Conservation (phyloP, 495 filamentous ascomycete species). For the Aspergillus kassunensis region DNA sequence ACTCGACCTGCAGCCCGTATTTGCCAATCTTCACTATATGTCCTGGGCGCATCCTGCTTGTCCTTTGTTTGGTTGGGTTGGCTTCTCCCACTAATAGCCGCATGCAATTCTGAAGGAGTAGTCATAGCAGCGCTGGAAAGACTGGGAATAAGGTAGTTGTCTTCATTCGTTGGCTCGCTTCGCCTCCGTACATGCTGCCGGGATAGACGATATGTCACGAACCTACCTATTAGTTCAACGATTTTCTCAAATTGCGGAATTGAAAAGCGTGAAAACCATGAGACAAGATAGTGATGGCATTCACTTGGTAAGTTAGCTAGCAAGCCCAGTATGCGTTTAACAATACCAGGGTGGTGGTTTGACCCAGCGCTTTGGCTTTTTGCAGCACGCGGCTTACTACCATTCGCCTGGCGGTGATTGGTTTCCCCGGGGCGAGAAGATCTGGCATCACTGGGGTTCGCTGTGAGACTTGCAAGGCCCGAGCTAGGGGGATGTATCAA, state of each 20-base stretch:
- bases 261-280: constrained; percentile 76
- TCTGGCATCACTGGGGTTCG: constrained; percentile 22
- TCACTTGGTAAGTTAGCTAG: constrained; percentile 70
- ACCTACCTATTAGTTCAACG: constrained; percentile 73
- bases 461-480: constrained; percentile 12
- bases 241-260: constrained; percentile 62
- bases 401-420: constrained; percentile 14
- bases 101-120: constrained; percentile 69
- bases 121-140: constrained; percentile 57
- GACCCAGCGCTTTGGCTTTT: constrained; percentile 30
- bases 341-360: constrained; percentile 71
- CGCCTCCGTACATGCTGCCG: constrained; percentile 69
- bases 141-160: constrained; percentile 65
- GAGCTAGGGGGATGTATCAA: constrained; percentile 51
- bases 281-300: constrained; percentile 79
- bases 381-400: constrained; percentile 15
- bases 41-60: constrained; percentile 47
- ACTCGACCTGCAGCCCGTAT: constrained; percentile 76
- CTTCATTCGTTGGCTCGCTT: constrained; percentile 49
- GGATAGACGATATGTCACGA: constrained; percentile 76
- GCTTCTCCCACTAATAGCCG: constrained; percentile 63
- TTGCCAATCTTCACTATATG: constrained; percentile 89
- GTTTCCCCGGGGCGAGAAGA: constrained; percentile 27
- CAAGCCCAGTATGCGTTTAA: constrained; percentile 81
- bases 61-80: constrained; percentile 40